These are phyloP conservation scores for Colletotrichum sp. DNA, from an alignment of 2,329 filamentous ascomycete species.

Conservation along the genomic window DNA sequence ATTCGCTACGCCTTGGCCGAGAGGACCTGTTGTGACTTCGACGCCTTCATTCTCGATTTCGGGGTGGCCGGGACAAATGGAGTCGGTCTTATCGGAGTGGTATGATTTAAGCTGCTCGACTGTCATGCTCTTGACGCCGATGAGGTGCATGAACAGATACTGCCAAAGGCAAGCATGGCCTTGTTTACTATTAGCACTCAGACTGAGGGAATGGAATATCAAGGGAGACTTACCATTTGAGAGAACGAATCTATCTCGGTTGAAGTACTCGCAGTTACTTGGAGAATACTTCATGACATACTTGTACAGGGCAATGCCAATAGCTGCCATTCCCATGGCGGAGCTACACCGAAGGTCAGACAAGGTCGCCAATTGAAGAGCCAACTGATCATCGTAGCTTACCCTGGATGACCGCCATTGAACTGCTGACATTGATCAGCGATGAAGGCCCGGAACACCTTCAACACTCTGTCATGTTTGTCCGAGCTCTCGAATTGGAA, in stretches of 20 bases:
- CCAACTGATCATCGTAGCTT: slow-evolving; percentile 47
- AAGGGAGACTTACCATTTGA: slow-evolving; percentile 52
- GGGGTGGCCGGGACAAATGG: slow-evolving; percentile 58
- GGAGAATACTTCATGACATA: slow-evolving; percentile 67
- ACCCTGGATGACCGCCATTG: slow-evolving; percentile 71
- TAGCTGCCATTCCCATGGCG: slow-evolving; percentile 66
- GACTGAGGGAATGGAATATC: rapidly evolving
- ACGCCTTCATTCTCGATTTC: slow-evolving; percentile 63
- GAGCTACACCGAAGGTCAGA: slow-evolving; percentile 30
- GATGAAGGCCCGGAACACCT: slow-evolving; percentile 66
- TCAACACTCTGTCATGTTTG: slow-evolving; percentile 46
- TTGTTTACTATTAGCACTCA: rapidly evolving
- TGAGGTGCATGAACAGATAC: slow-evolving; percentile 57
- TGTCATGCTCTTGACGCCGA: slow-evolving; percentile 59
- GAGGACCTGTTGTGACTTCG: slow-evolving; percentile 64
- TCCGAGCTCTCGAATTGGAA: slow-evolving; percentile 6
- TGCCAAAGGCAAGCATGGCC: slow-evolving; percentile 57
- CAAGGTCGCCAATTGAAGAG: no score
- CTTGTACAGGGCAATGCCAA: slow-evolving; percentile 65
- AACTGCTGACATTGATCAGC: slow-evolving; percentile 75
- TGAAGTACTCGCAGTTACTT: slow-evolving; percentile 58
- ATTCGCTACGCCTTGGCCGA: slow-evolving; percentile 65
- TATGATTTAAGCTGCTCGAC: slow-evolving; percentile 63
- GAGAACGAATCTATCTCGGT: slow-evolving; percentile 66
- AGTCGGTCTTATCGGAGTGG: slow-evolving; percentile 46